Conservation (phyloP, 768 basidiomycete genomes). For the Serendipita sp. region DNA sequence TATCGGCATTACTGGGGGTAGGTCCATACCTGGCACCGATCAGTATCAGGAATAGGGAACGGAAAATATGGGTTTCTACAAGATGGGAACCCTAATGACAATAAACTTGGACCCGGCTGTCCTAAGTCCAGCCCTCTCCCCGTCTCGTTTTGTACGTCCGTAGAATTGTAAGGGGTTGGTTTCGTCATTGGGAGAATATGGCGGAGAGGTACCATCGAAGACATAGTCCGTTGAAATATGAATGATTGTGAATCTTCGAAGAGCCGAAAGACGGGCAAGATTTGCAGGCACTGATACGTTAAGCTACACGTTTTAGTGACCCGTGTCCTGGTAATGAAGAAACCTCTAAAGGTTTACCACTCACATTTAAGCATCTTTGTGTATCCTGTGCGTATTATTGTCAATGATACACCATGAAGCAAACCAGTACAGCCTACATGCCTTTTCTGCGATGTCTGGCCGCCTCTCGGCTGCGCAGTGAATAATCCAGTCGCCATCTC, state of each 20-base stretch:
- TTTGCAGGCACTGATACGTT: slow-evolving; percentile 61
- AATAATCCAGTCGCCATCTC: slow-evolving; percentile 39
- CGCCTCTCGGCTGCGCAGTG: slow-evolving; percentile 92
- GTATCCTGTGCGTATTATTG: slow-evolving; percentile 44
- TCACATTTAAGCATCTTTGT: too few relatives aligned
- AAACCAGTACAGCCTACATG: slow-evolving; percentile 18
- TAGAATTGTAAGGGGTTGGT: slow-evolving; percentile 84
- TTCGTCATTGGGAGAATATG: slow-evolving; percentile 56
- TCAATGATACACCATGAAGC: neutral
- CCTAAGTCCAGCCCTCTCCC: slow-evolving; percentile 60
- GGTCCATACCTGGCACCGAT: slow-evolving; percentile 56
- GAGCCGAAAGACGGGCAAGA: slow-evolving; percentile 49
- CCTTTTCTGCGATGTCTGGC: slow-evolving; percentile 86
- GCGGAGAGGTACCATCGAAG: slow-evolving; percentile 84
- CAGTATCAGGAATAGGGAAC: neutral
- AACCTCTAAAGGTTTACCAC: too few relatives aligned
- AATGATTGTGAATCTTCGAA: slow-evolving; percentile 50
- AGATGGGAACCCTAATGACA: slow-evolving; percentile 76
- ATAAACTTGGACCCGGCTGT: slow-evolving; percentile 39
- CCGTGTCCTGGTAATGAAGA: neutral
- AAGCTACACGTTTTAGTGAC: slow-evolving; percentile 30
- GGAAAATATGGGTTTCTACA: slow-evolving; percentile 32
- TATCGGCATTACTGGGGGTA: slow-evolving; percentile 67
- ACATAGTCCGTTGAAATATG: slow-evolving; percentile 98
- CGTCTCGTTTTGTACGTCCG: slow-evolving; percentile 71